Base-by-base conservation (phyloP, 2,329 filamentous ascomycete species). In the Fusarium sp. region DNA sequence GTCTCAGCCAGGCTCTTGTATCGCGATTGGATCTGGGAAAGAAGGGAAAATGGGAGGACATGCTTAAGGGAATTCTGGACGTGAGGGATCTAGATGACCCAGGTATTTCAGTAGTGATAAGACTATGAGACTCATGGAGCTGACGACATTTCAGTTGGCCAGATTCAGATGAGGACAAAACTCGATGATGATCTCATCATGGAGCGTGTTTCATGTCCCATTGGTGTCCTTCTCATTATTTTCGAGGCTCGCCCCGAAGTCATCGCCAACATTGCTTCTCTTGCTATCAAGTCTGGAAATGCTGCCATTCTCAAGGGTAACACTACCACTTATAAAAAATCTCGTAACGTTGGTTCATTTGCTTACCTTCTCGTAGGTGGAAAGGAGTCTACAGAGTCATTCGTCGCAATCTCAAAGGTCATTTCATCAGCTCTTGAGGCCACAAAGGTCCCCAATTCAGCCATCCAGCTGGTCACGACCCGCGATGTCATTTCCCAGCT, bases 181-280 rank as follows among this genome's bases (percentile, higher is more conserved):
- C 88, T 99, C 14, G 96, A 98, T 80, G 92, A 98, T 74, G 92
- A 91, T 57, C 87, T 99, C 57, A 87, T 91, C 56, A 87, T 99
- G 65, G 94, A 97, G 79, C 91, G 95, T 69, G 92, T 97, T 49
- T 94, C 93, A 42, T 97, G 94, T 79, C 96, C 96, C 9, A 98
- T 99, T 75, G 96, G 96, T 65, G 95, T 98, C n/a, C 89, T 99
- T 44, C 88, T 99, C 73, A 96, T 99, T 82, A 98, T 99, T 78
- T 99, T 99, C 79, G 96, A 99, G 83, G 96, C 96, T 38, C 92
- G 96, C 11, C 96, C 96, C 10, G 96, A 99, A 83, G 96, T 99
- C 72, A 98, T 99, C 78, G 96, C 95, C 78, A 99, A 99, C 81
- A 98, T 99, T 78, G 94, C 96, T 69, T 93, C 95, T 7, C 87